Evolutionary conservation across 768 basidiomycete genomes (phyloP).

Genomic region (Naganishia kalamii): DNA sequence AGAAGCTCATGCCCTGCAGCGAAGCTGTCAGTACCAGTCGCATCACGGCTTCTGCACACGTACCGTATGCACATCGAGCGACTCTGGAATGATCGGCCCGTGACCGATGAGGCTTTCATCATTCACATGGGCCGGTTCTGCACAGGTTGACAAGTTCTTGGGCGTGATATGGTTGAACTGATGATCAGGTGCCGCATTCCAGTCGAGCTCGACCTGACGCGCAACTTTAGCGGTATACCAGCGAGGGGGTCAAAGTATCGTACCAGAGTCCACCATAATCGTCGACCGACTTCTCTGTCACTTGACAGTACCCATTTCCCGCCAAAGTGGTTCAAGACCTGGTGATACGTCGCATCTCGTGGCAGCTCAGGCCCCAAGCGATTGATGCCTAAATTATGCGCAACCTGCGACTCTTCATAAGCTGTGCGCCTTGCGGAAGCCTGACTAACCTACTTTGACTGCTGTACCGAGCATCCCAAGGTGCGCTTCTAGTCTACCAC

Average conservation of each 20-base stretch:
- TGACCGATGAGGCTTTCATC: constrained; percentile 12
- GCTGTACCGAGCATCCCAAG: constrained; percentile 10
- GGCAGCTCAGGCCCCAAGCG: constrained; percentile 14
- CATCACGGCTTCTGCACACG: not conserved
- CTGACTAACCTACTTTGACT: constrained; percentile 2
- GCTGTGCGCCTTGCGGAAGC: not conserved
- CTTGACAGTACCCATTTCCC: constrained; percentile 6
- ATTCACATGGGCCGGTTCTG: constrained; percentile 20
- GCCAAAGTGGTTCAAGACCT: constrained; percentile 11
- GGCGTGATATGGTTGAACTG: constrained; percentile 7
- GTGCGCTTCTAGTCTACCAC: constrained; percentile 15
- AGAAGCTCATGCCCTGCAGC: constrained; percentile 17
- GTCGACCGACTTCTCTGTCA: constrained; percentile 20
- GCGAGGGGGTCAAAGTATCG: not conserved
- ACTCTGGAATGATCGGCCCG: constrained; percentile 12
- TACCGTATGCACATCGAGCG: constrained; percentile 17
- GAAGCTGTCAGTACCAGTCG: not conserved
- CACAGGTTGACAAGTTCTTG: constrained; percentile 1
- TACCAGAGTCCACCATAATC: constrained; percentile 18
- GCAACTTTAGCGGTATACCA: not conserved
- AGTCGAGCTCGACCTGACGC: constrained; percentile 17
- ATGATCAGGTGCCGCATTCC: constrained; percentile 2
- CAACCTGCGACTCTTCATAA: not conserved
- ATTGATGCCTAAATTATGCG: constrained; percentile 15
- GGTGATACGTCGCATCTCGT: not conserved